These are phyloP conservation scores for Acephala macrosclerotiorum DNA, from an alignment of 2,329 filamentous ascomycete genomes.

Conservation along the genomic window DNA sequence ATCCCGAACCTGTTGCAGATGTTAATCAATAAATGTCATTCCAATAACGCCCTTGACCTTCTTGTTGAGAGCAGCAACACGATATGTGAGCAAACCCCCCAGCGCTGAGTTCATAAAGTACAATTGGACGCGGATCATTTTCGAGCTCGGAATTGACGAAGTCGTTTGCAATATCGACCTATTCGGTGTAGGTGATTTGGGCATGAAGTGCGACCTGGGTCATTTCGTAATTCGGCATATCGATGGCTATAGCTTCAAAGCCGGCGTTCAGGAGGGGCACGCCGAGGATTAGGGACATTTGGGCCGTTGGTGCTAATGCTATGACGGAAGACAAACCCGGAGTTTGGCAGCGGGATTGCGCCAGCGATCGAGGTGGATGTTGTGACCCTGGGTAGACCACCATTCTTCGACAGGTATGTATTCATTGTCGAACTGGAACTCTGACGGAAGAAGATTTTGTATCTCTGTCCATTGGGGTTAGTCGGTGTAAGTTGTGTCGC, in stretches of 20 bases:
- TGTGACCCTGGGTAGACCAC: constrained; percentile 21
- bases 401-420: constrained; percentile 18
- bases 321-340: constrained; percentile 21
- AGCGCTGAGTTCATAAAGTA: constrained; percentile 18
- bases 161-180: constrained; percentile 20
- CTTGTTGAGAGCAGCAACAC: constrained; percentile 21
- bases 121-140: constrained; percentile 18
- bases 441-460: not conserved
- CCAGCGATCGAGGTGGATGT: constrained; percentile 22
- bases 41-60: constrained; percentile 20
- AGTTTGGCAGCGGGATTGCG: constrained; percentile 16
- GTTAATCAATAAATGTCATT: constrained; percentile 21
- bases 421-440: not conserved
- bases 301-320: constrained; percentile 21
- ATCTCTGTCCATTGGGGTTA: not conserved
- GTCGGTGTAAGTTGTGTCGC: not conserved
- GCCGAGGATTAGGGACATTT: constrained; percentile 21
- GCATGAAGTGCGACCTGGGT: constrained; percentile 14
- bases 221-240: constrained; percentile 24
- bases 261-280: constrained; percentile 17
- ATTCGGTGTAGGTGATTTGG: constrained; percentile 18
- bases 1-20: constrained; percentile 17
- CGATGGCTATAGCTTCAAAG: constrained; percentile 23
- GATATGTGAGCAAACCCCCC: constrained; percentile 16
- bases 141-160: constrained; percentile 23